A percentile compares a stretch with the other conserved stretches of the same genome.
Conservation (phyloP, 495 filamentous ascomycete genomes). For the Bacidia rubella region DNA sequence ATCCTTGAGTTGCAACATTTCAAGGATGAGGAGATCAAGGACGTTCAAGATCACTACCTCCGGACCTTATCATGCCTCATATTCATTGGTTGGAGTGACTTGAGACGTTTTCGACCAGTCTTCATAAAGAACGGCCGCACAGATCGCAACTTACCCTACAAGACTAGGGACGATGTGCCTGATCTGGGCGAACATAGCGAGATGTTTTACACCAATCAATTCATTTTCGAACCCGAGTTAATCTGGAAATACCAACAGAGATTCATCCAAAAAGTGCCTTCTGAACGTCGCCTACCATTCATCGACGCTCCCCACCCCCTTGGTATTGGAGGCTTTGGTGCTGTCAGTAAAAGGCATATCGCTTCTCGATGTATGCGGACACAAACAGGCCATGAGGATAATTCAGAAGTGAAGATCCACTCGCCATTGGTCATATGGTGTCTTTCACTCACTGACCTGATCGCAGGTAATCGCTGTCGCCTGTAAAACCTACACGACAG, state of each 20-base stretch:
- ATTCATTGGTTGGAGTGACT: conserved; percentile 4
- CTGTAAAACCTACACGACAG: conserved; percentile 4
- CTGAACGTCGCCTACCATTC: conserved; percentile 7
- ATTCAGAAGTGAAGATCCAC: conserved; percentile 1
- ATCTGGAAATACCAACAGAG: background rate
- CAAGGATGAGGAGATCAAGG: background rate
- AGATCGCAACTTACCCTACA: background rate
- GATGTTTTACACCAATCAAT: conserved; percentile 1
- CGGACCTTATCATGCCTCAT: conserved; percentile 6
- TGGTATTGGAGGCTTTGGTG: conserved; percentile 6
- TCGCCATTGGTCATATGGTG: background rate
- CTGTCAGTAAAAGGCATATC: background rate
- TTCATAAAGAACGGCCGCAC: background rate
- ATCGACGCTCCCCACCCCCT: background rate
- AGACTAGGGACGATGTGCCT: background rate
- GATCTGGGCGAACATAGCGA: background rate
- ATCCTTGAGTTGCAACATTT: conserved; percentile 2
- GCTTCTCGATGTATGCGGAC: conserved; percentile 3
- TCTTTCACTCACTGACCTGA: background rate
- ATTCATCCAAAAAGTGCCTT: conserved; percentile 1
- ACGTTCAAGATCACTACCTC: background rate
- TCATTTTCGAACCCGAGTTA: conserved; percentile 3
- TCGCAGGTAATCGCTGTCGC: background rate
- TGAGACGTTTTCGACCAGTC: background rate
- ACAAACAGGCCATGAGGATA: background rate